These are phyloP conservation scores for Stellera chamaejasme DNA, from an alignment of 345 rosid species.

Conservation along the genomic window DNA sequence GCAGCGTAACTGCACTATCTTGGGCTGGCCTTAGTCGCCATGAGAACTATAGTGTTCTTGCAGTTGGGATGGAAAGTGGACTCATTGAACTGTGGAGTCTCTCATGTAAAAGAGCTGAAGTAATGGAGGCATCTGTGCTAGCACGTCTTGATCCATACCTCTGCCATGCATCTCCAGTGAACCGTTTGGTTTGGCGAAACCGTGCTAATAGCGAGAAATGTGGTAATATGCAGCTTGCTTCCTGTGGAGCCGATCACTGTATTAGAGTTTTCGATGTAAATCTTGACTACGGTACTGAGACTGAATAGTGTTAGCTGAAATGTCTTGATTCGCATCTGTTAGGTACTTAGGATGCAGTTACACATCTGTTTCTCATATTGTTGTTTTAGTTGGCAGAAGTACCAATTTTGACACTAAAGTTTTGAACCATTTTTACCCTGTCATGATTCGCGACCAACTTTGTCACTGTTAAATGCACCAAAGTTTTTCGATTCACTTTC, in stretches of 20 bases:
- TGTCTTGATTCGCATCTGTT: too few species aligned
- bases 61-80: slow-evolving; percentile 82
- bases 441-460: too few species aligned
- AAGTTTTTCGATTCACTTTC: too few species aligned
- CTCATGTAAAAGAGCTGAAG: slow-evolving; percentile 20
- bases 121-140: slow-evolving; percentile 22
- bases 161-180: slow-evolving; percentile 83
- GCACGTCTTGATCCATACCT: slow-evolving; percentile 40
- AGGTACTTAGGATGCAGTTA: too few species aligned
- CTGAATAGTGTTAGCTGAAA: too few species aligned
- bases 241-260: slow-evolving; percentile 86
- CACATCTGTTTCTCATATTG: too few species aligned
- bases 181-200: slow-evolving; percentile 62
- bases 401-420: too few species aligned
- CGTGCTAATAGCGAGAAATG: slow-evolving; percentile 23
- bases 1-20: slow-evolving; percentile 81
- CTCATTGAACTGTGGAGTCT: slow-evolving; percentile 65
- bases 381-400: too few species aligned
- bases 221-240: slow-evolving; percentile 44
- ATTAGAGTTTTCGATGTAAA: slow-evolving; percentile 63
- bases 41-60: slow-evolving; percentile 45
- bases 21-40: slow-evolving; percentile 63
- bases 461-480: too few species aligned
- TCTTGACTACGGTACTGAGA: slow-evolving; percentile 9
- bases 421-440: too few species aligned